These are phyloP conservation scores for Smallanthus sonchifolius DNA, from an alignment of 129 eudicot species.

Conservation along the genomic window DNA sequence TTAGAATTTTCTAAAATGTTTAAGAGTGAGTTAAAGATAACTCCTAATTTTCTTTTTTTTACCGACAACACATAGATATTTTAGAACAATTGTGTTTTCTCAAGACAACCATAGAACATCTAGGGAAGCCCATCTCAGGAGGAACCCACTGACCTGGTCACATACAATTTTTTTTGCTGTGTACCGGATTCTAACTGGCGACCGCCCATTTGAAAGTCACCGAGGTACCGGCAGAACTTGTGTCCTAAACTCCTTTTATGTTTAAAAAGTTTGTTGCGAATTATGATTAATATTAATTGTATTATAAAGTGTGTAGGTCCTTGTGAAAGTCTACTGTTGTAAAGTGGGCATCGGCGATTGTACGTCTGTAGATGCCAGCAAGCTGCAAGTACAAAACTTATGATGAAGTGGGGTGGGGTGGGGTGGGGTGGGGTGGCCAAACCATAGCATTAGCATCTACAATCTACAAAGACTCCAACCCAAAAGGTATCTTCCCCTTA, in stretches of 20 bases:
- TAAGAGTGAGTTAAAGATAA: not conserved
- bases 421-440: slow-evolving; percentile 3
- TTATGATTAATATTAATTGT: slow-evolving; percentile 7
- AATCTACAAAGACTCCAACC: slow-evolving; percentile 23
- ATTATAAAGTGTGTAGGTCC: slow-evolving; percentile 14
- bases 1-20: not conserved
- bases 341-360: slow-evolving; percentile 14
- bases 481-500: slow-evolving; percentile 9
- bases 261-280: slow-evolving; percentile 1
- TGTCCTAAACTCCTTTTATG: not conserved
- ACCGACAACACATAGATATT: too few species aligned
- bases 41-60: too few species aligned
- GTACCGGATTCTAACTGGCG: too few species aligned
- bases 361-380: slow-evolving; percentile 30
- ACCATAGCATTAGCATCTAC: not conserved
- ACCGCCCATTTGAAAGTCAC: too few species aligned
- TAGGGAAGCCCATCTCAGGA: too few species aligned
- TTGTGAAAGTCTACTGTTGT: not conserved
- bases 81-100: too few species aligned
- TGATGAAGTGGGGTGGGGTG: slow-evolving; percentile 23
- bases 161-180: too few species aligned
- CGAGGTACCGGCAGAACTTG: too few species aligned
- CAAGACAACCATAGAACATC: too few species aligned
- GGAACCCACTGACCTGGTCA: too few species aligned
- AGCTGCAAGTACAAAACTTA: slow-evolving; percentile 30